phyloP scores from a whole-genome alignment of 345 rosid genomes.

The Boechera divaricarpa region DNA sequence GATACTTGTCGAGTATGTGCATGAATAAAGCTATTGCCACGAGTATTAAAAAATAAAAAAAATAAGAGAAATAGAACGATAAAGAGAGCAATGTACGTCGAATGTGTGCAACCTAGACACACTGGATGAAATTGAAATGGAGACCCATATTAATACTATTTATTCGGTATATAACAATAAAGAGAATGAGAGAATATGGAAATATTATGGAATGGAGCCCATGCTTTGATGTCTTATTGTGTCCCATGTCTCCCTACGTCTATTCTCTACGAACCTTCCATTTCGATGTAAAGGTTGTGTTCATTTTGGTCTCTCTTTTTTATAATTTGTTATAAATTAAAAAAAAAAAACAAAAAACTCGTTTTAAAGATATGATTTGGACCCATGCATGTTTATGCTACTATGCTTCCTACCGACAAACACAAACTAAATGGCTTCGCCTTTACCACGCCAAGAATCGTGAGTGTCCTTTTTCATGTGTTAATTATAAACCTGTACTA shows the following conservation, averaged over 20 bases:
- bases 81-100: slow-evolving; percentile 35
- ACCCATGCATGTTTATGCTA: slow-evolving; percentile 39
- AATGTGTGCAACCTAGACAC: slow-evolving; percentile 39
- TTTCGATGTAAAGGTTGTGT: slow-evolving; percentile 35
- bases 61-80: neutral
- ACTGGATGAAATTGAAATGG: slow-evolving; percentile 33
- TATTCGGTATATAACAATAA: slow-evolving; percentile 5
- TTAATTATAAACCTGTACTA: neutral
- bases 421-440: slow-evolving; percentile 22
- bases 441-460: neutral
- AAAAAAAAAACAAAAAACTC: neutral
- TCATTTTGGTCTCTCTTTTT: slow-evolving; percentile 13
- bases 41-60: neutral
- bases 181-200: slow-evolving; percentile 14
- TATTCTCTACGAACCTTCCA: slow-evolving; percentile 37
- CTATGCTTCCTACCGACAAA: slow-evolving; percentile 45
- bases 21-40: slow-evolving; percentile 20
- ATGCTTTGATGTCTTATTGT: slow-evolving; percentile 41
- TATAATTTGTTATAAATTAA: neutral
- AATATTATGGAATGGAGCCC: slow-evolving; percentile 34
- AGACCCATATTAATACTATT: slow-evolving; percentile 35
- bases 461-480: neutral
- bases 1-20: slow-evolving; percentile 24
- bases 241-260: slow-evolving; percentile 34
- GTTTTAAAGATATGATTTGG: slow-evolving; percentile 39